phyloP scores from a whole-genome alignment of 352 stramenopile genomes.

The Globisporangium canariense region DNA sequence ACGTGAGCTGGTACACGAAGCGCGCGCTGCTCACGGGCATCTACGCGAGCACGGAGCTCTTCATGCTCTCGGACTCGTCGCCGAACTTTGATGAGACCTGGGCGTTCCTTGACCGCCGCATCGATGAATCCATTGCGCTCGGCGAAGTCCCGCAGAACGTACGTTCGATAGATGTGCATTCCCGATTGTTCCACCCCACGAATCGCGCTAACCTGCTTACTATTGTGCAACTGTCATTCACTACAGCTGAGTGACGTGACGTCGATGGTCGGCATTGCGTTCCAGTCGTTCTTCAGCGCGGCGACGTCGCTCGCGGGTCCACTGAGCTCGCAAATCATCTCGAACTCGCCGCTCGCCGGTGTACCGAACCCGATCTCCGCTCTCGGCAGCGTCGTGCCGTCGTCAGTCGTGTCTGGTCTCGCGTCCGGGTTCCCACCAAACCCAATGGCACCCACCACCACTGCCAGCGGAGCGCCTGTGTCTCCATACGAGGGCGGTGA shows the following conservation, averaged over 20 bases:
- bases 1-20: slow-evolving; percentile 86
- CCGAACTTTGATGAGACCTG: slow-evolving; percentile 72
- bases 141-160: slow-evolving; percentile 80
- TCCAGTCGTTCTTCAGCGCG: slow-evolving; percentile 76
- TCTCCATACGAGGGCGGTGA: slow-evolving; percentile 23
- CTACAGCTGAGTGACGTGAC: slow-evolving; percentile 63
- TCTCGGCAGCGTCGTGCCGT: slow-evolving; percentile 45
- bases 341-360: slow-evolving; percentile 57
- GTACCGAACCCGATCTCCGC: slow-evolving; percentile 80
- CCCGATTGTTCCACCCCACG: too few species aligned
- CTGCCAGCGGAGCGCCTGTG: slow-evolving; percentile 1
- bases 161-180: slow-evolving; percentile 19
- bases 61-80: slow-evolving; percentile 82
- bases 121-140: slow-evolving; percentile 80
- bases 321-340: slow-evolving; percentile 58
- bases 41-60: slow-evolving; percentile 82
- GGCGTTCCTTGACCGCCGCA: slow-evolving; percentile 76
- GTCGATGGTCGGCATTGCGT: slow-evolving; percentile 72
- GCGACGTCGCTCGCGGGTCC: slow-evolving; percentile 76
- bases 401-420: slow-evolving; percentile 43
- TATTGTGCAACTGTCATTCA: not conserved
- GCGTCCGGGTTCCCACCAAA: slow-evolving; percentile 38
- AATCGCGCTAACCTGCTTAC: not conserved
- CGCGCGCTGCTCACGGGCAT: slow-evolving; percentile 71
- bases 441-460: slow-evolving; percentile 22